Percentiles rank a stretch among this genome's conserved stretches.
These are phyloP conservation scores for Phytophthora hybrid DNA, from an alignment of 352 stramenopile species.

Conservation along the genomic window DNA sequence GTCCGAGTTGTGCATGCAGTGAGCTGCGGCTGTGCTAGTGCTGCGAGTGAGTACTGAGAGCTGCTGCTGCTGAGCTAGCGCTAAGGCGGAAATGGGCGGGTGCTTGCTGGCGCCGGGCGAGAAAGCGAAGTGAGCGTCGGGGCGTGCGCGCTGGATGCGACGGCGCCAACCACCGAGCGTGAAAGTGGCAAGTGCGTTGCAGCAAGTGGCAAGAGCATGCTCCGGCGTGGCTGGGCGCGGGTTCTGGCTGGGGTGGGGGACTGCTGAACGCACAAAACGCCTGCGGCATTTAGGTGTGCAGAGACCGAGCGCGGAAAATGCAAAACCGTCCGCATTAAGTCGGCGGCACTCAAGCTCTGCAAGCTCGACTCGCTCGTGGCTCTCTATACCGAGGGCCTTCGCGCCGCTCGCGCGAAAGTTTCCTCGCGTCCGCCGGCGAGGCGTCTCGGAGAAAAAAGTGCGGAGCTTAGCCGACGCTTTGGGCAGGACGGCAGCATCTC, in stretches of 20 bases:
- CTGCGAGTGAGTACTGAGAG: slow-evolving; percentile 11
- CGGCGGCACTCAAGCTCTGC: background rate
- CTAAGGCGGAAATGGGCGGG: slow-evolving; percentile 10
- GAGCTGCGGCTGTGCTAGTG: background rate
- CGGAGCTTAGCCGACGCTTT: background rate
- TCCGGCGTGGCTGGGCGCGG: slow-evolving; percentile 34
- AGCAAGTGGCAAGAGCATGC: slow-evolving; percentile 49
- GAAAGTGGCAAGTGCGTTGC: slow-evolving; percentile 53
- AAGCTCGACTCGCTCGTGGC: background rate
- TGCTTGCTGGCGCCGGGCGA: slow-evolving; percentile 34
- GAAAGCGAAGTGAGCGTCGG: slow-evolving; percentile 42
- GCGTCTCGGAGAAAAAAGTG: slow-evolving; percentile 24
- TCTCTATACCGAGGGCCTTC: slow-evolving; percentile 26
- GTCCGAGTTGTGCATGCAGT: slow-evolving; percentile 46
- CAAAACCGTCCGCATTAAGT: background rate
- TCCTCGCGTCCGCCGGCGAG: background rate
- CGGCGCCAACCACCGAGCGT: slow-evolving; percentile 39
- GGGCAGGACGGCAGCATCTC: slow-evolving; percentile 11
- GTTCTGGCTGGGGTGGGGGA: slow-evolving; percentile 42
- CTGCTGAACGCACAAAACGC: slow-evolving; percentile 32
- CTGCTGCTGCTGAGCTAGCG: background rate
- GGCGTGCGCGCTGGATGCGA: slow-evolving; percentile 21
- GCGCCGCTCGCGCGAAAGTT: slow-evolving; percentile 19
- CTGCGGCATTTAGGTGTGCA: slow-evolving; percentile 39
- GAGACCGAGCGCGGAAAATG: slow-evolving; percentile 33